Evolutionary conservation across 371 early-diverging fungal species (phyloP).

Genomic region (Thermomucor indicae-seudaticae): DNA sequence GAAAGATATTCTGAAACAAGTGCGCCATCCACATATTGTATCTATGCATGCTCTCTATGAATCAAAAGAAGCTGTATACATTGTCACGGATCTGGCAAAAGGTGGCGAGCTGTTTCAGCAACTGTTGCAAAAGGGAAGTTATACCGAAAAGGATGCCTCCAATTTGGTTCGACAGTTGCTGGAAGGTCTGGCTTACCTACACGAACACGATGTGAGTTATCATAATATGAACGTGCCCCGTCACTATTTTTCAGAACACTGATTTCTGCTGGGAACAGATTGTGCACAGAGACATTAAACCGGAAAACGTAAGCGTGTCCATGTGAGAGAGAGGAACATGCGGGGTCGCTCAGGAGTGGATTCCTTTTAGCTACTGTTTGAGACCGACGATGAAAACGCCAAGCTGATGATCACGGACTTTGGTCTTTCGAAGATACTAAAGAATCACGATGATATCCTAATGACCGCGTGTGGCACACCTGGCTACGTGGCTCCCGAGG

Average conservation of each 20-base stretch:
- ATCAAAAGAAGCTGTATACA: constrained; percentile 73
- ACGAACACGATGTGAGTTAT: constrained; percentile 55
- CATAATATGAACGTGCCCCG: background rate
- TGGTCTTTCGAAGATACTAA: constrained; percentile 75
- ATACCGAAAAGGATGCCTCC: constrained; percentile 76
- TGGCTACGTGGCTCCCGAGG: constrained; percentile 89
- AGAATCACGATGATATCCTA: constrained; percentile 58
- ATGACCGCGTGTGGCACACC: constrained; percentile 85
- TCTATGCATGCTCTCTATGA: constrained; percentile 78
- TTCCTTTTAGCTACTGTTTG: constrained; percentile 59
- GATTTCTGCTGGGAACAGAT: constrained; percentile 31
- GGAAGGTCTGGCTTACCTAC: constrained; percentile 76
- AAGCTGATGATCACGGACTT: constrained; percentile 74
- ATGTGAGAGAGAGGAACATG: background rate
- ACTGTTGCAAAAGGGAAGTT: constrained; percentile 70
- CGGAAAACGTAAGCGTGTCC: constrained; percentile 59
- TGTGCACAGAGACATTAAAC: constrained; percentile 86
- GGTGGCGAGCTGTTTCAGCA: constrained; percentile 89
- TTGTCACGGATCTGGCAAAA: constrained; percentile 80
- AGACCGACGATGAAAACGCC: constrained; percentile 45
- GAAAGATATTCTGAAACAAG: constrained; percentile 67
- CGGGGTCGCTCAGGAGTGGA: no score
- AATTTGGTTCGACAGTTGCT: constrained; percentile 68
- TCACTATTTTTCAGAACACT: background rate
- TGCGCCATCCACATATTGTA: constrained; percentile 78